A percentile compares a stretch with the other conserved stretches of the same genome.
Evolutionary conservation across 306 rosid species (phyloP).

Genomic region (Fagus crenata): DNA sequence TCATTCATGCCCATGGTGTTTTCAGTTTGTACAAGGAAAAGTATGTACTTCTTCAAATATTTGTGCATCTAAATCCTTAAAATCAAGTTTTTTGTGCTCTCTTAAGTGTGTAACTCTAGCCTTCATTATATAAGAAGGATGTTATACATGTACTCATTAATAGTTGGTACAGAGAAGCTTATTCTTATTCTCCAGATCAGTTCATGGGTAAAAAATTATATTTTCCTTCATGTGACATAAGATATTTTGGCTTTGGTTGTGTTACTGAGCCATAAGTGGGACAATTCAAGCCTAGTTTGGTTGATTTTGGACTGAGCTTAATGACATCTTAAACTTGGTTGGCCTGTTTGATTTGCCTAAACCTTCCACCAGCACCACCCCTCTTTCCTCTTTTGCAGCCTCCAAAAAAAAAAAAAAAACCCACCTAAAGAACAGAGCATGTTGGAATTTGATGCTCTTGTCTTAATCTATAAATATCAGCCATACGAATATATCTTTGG

Average conservation of each 20-base stretch:
- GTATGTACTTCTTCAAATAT: conserved; percentile 47
- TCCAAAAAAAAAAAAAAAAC: too few relatives aligned
- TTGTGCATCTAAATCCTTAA: conserved; percentile 12
- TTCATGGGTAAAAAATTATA: not conserved
- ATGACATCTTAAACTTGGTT: not conserved
- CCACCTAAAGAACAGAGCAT: too few relatives aligned
- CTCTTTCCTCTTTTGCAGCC: too few relatives aligned
- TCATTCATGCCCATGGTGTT: conserved; percentile 81
- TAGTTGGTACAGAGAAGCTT: not conserved
- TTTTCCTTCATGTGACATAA: not conserved
- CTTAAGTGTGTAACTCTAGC: not conserved
- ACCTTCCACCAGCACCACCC: too few relatives aligned
- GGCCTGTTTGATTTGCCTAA: not conserved
- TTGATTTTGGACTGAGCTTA: not conserved
- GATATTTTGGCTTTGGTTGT: not conserved
- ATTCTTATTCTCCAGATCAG: not conserved
- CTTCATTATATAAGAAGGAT: not conserved
- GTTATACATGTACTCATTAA: not conserved
- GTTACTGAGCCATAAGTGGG: not conserved
- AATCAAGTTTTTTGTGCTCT: conserved; percentile 9
- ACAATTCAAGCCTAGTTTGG: not conserved
- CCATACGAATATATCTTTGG: too few relatives aligned
- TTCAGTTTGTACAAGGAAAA: conserved; percentile 77
- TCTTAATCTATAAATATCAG: too few relatives aligned
- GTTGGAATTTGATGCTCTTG: too few relatives aligned